phyloP scores from a whole-genome alignment of 2,329 filamentous ascomycete genomes.

The Calonectria leucothoes region DNA sequence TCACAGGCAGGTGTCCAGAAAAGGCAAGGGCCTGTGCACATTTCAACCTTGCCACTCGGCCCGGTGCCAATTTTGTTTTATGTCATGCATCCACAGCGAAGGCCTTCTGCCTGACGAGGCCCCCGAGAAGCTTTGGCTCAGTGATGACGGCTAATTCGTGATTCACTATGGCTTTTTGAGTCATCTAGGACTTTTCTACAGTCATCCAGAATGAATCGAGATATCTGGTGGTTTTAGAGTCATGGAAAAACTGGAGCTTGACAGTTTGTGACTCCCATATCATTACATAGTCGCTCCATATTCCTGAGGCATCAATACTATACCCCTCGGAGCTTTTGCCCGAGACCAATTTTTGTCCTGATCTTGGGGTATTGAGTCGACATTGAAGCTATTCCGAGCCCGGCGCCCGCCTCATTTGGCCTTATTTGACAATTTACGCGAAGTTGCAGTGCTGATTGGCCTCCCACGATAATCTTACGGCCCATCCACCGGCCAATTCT shows the following conservation, averaged over 20 bases:
- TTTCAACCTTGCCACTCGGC: not conserved
- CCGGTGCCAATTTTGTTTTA: constrained; percentile 28
- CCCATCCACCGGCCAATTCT: not conserved
- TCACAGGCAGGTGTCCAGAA: constrained; percentile 21
- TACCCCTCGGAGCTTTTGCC: constrained; percentile 18
- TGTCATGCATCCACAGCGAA: not conserved
- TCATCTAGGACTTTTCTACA: not conserved
- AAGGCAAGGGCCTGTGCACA: constrained; percentile 18
- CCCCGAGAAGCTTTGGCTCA: not conserved
- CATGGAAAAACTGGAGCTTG: constrained; percentile 9
- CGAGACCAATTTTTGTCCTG: constrained; percentile 11
- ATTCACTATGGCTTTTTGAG: not conserved
- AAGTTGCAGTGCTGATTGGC: not conserved
- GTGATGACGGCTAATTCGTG: not conserved
- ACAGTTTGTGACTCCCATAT: not conserved
- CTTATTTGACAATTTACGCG: not conserved
- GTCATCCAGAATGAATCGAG: not conserved
- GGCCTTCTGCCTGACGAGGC: constrained; percentile 5
- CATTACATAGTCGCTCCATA: not conserved
- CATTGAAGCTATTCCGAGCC: constrained; percentile 29
- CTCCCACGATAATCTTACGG: not conserved
- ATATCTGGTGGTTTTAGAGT: constrained; percentile 21
- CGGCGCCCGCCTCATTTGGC: not conserved
- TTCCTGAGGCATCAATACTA: constrained; percentile 42
- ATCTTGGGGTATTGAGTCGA: constrained; percentile 25